A percentile compares a stretch with the other conserved stretches of the same genome.
phyloP scores from a whole-genome alignment of 2,329 filamentous ascomycete species.

The Penicillium fuscoglaucum region DNA sequence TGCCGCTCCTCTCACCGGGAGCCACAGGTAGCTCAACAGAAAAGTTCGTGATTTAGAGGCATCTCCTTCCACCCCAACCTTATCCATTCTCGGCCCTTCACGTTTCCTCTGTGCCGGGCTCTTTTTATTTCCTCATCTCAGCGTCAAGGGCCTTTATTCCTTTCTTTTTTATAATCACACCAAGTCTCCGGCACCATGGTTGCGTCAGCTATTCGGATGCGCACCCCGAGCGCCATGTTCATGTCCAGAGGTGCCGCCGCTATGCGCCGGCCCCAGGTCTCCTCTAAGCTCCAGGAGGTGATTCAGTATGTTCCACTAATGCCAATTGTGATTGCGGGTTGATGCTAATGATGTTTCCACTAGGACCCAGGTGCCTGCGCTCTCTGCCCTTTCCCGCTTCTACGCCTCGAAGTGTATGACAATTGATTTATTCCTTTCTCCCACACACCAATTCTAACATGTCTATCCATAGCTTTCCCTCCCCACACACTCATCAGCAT shows the following conservation, averaged over 20 bases:
- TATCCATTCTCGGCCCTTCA: conserved; percentile 27
- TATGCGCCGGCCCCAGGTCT: conserved; percentile 48
- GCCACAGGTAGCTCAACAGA: conserved; percentile 41
- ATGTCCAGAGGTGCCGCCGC: conserved; percentile 43
- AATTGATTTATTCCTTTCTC: conserved; percentile 15
- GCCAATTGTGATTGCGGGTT: not conserved
- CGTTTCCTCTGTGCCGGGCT: conserved; percentile 22
- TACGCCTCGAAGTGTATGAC: conserved; percentile 68
- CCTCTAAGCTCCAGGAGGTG: conserved; percentile 46
- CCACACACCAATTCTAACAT: conserved; percentile 14
- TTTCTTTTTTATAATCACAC: conserved; percentile 24
- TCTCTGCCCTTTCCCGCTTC: conserved; percentile 63
- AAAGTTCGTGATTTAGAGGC: conserved; percentile 38
- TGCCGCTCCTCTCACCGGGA: conserved; percentile 34
- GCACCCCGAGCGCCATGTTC: conserved; percentile 46
- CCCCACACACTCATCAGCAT: conserved; percentile 95
- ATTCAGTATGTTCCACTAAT: conserved; percentile 38
- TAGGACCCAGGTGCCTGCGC: conserved; percentile 51
- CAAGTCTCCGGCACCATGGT: conserved; percentile 52
- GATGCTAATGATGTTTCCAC: conserved; percentile 24
- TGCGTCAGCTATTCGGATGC: conserved; percentile 51
- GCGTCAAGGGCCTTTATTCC: conserved; percentile 27
- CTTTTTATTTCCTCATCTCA: conserved; percentile 20
- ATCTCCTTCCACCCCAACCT: conserved; percentile 34
- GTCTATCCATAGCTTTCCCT: conserved; percentile 71